A percentile compares a stretch with the other conserved stretches of the same genome.
phyloP scores from a whole-genome alignment of 2,329 filamentous ascomycete species.

The Colletotrichum paranaense region DNA sequence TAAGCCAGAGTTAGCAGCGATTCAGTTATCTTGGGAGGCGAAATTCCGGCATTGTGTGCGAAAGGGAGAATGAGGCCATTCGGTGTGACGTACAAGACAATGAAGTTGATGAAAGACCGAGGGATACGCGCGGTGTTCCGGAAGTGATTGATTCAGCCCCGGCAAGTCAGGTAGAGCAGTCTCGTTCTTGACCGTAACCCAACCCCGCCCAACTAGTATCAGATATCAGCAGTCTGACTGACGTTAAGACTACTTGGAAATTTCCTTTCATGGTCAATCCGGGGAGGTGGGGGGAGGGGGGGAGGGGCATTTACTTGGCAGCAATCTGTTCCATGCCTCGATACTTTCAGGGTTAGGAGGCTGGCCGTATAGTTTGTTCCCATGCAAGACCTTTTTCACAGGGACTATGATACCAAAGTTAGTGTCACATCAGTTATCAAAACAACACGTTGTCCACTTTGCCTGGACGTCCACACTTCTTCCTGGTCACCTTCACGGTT shows the following conservation, averaged over 20 bases:
- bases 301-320: neutral
- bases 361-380: neutral
- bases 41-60: too few species aligned
- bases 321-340: neutral
- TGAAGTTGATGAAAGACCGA: slow-evolving; percentile 34
- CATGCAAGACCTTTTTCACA: neutral
- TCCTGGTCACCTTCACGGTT: neutral
- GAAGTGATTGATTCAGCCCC: neutral
- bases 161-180: neutral
- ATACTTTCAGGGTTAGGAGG: too few species aligned
- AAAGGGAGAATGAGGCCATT: too few species aligned
- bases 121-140: neutral
- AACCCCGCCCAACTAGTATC: neutral
- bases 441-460: too few species aligned
- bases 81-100: slow-evolving; percentile 31
- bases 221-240: neutral
- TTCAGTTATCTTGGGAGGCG: too few species aligned
- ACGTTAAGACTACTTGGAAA: too few species aligned
- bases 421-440: too few species aligned
- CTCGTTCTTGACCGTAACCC: neutral
- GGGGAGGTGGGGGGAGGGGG: too few species aligned
- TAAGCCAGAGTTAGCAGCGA: too few species aligned
- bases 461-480: too few species aligned
- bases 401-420: neutral
- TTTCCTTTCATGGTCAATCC: too few species aligned